phyloP scores from a whole-genome alignment of 345 rosid genomes.

The Mallotus nudiflorus region DNA sequence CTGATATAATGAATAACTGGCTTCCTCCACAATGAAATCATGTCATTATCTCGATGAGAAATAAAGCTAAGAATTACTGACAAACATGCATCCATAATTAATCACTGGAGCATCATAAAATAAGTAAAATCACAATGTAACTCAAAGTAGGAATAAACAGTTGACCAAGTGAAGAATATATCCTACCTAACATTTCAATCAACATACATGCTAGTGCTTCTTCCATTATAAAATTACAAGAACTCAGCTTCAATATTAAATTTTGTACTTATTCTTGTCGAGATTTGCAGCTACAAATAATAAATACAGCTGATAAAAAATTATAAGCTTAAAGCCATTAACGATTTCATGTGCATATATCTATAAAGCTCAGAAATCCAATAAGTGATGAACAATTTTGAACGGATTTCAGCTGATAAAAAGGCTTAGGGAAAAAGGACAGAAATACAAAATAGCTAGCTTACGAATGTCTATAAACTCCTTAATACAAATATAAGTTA shows the following conservation, averaged over 20 bases:
- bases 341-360: not conserved
- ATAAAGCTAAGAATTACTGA: not conserved
- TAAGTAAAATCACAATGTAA: too few relatives aligned
- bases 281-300: not conserved
- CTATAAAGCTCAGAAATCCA: not conserved
- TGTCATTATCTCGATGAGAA: too few relatives aligned
- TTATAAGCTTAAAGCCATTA: not conserved
- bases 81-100: not conserved
- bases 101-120: too few relatives aligned
- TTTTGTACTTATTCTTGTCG: not conserved
- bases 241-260: too few relatives aligned
- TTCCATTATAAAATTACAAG: not conserved
- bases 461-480: not conserved
- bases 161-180: too few relatives aligned
- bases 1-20: not conserved
- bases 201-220: not conserved
- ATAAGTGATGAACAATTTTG: not conserved
- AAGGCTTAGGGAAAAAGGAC: too few relatives aligned
- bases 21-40: not conserved
- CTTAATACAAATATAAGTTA: too few relatives aligned
- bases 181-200: too few relatives aligned
- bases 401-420: not conserved
- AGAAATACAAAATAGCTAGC: not conserved
- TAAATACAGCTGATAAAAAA: not conserved
- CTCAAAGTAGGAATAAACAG: too few relatives aligned